These are phyloP conservation scores for Daldinia decipiens DNA, from an alignment of 495 filamentous ascomycete genomes.

Conservation along the genomic window DNA sequence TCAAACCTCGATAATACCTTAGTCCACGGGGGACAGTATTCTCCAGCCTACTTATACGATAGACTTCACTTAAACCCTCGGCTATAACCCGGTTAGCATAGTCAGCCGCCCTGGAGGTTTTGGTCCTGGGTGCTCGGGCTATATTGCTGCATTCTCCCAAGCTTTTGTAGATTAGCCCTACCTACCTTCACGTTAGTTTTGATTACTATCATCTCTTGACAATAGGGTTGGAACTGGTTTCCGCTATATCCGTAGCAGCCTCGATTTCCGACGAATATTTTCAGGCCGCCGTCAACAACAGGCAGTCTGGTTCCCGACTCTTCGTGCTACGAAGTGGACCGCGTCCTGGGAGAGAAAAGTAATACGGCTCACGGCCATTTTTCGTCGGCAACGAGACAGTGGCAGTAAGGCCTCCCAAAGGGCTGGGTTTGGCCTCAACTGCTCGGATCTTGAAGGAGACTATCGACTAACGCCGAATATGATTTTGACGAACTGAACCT, in stretches of 20 bases:
- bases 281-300: constrained; percentile 1
- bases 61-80: neutral
- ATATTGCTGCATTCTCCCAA: constrained; percentile 15
- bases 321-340: constrained; percentile 21
- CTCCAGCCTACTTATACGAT: constrained; percentile 13
- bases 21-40: constrained; percentile 22
- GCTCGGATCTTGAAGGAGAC: neutral
- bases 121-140: constrained; percentile 11
- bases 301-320: constrained; percentile 4
- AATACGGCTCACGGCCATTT: neutral
- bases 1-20: constrained; percentile 34
- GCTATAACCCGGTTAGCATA: neutral
- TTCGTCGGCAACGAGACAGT: constrained; percentile 10
- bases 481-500: constrained; percentile 9
- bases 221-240: neutral
- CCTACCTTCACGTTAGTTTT: neutral
- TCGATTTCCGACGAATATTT: constrained; percentile 18
- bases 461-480: constrained; percentile 15
- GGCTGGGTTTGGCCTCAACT: constrained; percentile 8
- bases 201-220: neutral
- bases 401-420: constrained; percentile 5
- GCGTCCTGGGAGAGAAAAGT: constrained; percentile 19
- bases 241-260: neutral
- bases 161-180: neutral
- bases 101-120: constrained; percentile 1